phyloP scores from a whole-genome alignment of 192 early-diverging fungal species.

The Coemansia sp. region DNA sequence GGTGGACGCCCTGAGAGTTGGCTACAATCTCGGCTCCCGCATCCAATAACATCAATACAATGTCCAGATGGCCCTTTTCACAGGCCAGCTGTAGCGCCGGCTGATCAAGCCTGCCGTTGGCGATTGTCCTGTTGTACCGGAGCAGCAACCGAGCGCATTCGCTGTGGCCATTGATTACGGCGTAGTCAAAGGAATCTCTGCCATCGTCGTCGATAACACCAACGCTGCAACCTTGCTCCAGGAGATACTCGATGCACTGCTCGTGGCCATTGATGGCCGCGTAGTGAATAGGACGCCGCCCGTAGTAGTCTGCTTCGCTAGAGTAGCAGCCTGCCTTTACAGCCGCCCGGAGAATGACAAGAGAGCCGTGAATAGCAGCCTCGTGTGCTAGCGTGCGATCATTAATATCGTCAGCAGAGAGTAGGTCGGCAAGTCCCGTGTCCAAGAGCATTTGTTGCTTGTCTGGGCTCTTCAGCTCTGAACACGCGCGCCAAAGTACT shows the following conservation, averaged over 20 bases:
- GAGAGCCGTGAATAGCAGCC: slow-evolving; percentile 77
- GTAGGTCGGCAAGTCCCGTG: slow-evolving; percentile 71
- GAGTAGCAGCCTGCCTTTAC: slow-evolving; percentile 41
- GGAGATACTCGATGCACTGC: slow-evolving; percentile 64
- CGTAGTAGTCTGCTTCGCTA: slow-evolving; percentile 84
- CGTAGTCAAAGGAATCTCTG: slow-evolving; percentile 82
- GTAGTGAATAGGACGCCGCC: slow-evolving; percentile 88
- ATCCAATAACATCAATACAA: slow-evolving; percentile 77
- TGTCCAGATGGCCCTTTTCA: slow-evolving; percentile 86
- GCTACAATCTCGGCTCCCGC: slow-evolving; percentile 72
- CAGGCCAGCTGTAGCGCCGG: slow-evolving; percentile 86
- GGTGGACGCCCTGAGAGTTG: slow-evolving; percentile 81
- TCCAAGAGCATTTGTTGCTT: slow-evolving; percentile 61
- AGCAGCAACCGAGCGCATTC: slow-evolving; percentile 76
- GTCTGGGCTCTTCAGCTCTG: slow-evolving; percentile 36
- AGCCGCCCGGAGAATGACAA: slow-evolving; percentile 64
- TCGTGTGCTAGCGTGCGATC: slow-evolving; percentile 89
- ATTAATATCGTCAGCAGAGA: slow-evolving; percentile 90
- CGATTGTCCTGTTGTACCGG: slow-evolving; percentile 61
- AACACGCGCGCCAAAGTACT: slow-evolving; percentile 50
- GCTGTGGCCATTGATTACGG: slow-evolving; percentile 80
- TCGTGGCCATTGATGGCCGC: slow-evolving; percentile 87
- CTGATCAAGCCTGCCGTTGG: slow-evolving; percentile 50
- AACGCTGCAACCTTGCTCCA: slow-evolving; percentile 55
- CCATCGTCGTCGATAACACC: slow-evolving; percentile 84